Evolutionary conservation across 129 eudicot species (phyloP), one percentile per base, ranked within the genome.

Genomic region (Erigeron canadensis): DNA sequence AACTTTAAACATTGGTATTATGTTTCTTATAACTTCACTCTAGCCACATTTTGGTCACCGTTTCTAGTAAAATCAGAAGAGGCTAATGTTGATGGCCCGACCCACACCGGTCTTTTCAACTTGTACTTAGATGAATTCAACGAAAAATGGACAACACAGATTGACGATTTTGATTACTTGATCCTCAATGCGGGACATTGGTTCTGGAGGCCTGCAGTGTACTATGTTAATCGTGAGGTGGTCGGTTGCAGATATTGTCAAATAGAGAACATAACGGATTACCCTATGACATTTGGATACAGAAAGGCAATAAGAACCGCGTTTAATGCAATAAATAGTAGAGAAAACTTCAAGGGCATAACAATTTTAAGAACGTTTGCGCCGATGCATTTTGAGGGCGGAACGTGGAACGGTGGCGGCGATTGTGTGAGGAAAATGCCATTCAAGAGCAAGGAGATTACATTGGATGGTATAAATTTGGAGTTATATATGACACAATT

Each of bases 91-190:
- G 86, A 85, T 59, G 91, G 87, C 16, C 88, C 91, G 11, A 79
- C 84, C 16, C 87, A 84, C 38, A 83, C 83, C 0, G 93, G 92
- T 48, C 83, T 91, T 18, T 91, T 81, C 86, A 88, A 86, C 73
- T 83, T 91, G 60, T 76, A 84, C 85, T 92, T 91, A 5, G 97
- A 91, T 48, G 90, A 91, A 66, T 80, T 75, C n/a, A 87, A 88
- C 23, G 85, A 83, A 11, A 80, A 81, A 77, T 91, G 97, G 97
- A 82, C 86, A 8, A 69, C 82, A 69, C 82, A 83, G 12, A 79
- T 87, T 6, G 88, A 83, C 15, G 79, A 58, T 4, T 84, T 83
- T 56, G 81, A 89, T 37, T 84, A 81, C 59, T 7, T 89, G 37
- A 69, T 84, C 79, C 41, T 89, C 81, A 86, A 81, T 17, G 76